These are phyloP conservation scores for Flaveria linearis DNA, from an alignment of 129 eudicot genomes.

Conservation along the genomic window DNA sequence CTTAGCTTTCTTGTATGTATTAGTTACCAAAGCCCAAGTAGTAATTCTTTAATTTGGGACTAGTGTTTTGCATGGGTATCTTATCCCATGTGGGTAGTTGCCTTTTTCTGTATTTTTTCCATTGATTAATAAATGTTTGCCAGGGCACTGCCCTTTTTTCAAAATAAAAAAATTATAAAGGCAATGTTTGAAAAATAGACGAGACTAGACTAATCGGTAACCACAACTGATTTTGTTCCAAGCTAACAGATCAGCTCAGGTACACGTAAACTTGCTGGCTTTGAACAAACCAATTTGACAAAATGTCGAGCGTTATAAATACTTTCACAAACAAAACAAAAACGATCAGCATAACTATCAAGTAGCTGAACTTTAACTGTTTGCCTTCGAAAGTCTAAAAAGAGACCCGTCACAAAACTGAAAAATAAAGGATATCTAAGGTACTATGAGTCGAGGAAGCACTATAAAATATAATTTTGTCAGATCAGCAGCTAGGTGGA, in stretches of 20 bases:
- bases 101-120: no score
- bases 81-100: no score
- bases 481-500: not conserved
- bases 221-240: not conserved
- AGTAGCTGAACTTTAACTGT: constrained; percentile 17
- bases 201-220: no score
- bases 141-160: no score
- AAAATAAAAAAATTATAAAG: no score
- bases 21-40: no score
- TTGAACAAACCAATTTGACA: not conserved
- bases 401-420: not conserved
- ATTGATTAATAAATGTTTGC: no score
- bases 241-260: not conserved
- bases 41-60: no score
- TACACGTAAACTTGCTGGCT: not conserved
- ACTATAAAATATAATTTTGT: not conserved
- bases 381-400: constrained; percentile 18
- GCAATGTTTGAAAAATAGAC: not conserved
- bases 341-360: not conserved
- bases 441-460: no score
- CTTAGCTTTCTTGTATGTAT: no score
- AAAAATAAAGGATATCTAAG: no score
- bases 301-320: not conserved
- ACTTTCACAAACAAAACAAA: constrained; percentile 19
- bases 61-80: no score